Conservation (phyloP, 352 stramenopile genomes). For the Phytophthora sp. region DNA sequence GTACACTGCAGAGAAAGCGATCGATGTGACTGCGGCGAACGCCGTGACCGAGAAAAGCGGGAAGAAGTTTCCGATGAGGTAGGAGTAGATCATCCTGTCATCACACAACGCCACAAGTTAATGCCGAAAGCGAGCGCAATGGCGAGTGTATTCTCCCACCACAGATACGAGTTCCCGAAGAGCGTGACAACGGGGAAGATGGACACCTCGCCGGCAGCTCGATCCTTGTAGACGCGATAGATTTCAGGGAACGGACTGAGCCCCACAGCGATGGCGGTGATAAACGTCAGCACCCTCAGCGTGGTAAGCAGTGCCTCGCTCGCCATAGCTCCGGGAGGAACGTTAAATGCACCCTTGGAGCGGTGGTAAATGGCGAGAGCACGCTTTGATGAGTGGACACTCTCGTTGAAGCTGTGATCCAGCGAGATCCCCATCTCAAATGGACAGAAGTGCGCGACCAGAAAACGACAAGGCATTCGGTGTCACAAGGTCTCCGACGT, state of each 20-base stretch:
- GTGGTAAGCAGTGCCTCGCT: conserved; percentile 3
- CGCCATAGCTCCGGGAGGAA: background rate
- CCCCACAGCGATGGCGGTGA: conserved; percentile 15
- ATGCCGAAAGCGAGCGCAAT: no score
- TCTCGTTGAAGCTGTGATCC: conserved; percentile 1
- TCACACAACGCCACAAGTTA: no score
- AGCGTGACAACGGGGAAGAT: conserved; percentile 26
- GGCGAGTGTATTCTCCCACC: no score
- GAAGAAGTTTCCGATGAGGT: conserved; percentile 37
- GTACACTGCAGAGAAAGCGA: conserved; percentile 34
- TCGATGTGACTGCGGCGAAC: conserved; percentile 14
- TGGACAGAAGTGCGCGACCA: background rate
- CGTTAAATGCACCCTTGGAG: background rate
- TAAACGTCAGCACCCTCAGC: conserved; percentile 28
- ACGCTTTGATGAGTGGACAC: conserved; percentile 12
- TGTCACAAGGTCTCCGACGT: background rate
- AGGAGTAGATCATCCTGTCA: conserved; percentile 42
- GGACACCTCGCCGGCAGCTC: conserved; percentile 11
- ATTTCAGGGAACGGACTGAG: conserved; percentile 25
- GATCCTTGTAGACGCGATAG: conserved; percentile 18
- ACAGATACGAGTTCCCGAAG: conserved; percentile 24
- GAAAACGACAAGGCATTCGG: background rate
- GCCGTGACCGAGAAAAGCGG: conserved; percentile 38
- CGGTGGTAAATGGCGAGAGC: background rate
- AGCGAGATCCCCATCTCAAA: background rate